Conservation (phyloP, 1,284 basidiomycete species). For the Hymenochaete sp. region DNA sequence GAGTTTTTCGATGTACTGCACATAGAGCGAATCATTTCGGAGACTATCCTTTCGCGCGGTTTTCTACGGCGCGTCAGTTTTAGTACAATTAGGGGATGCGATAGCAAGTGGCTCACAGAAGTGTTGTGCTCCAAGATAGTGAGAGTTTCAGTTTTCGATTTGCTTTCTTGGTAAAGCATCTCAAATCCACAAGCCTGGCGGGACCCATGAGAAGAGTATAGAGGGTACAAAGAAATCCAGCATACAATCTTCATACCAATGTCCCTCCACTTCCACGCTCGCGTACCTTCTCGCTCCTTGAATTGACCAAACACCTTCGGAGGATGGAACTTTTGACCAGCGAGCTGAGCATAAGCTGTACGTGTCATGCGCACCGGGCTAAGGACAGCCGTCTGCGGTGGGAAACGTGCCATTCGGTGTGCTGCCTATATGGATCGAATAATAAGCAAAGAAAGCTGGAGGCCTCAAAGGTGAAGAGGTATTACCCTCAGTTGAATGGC, state of each 20-base stretch:
- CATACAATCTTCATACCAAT: conserved; percentile 85
- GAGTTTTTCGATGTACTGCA: conserved; percentile 60
- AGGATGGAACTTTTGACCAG: conserved; percentile 87
- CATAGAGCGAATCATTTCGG: conserved; percentile 55
- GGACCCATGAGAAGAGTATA: neutral
- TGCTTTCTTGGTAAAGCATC: conserved; percentile 83
- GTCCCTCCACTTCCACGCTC: conserved; percentile 69
- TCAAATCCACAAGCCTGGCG: conserved; percentile 84
- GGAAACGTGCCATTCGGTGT: conserved; percentile 82
- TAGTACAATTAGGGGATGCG: neutral
- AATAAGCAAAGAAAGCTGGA: neutral
- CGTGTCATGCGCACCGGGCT: conserved; percentile 70
- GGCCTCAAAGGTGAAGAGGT: conserved; percentile 13
- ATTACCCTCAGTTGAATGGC: conserved; percentile 77
- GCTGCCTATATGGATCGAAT: conserved; percentile 47
- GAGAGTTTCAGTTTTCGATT: conserved; percentile 38
- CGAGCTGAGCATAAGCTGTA: conserved; percentile 86
- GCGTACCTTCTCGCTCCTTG: conserved; percentile 50
- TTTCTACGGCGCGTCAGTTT: conserved; percentile 31
- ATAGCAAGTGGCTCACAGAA: conserved; percentile 37
- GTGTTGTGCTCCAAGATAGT: conserved; percentile 33
- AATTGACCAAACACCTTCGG: conserved; percentile 84
- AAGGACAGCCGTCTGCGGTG: conserved; percentile 57
- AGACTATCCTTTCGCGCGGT: conserved; percentile 59
- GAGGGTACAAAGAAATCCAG: conserved; percentile 5